phyloP scores from a whole-genome alignment of 306 rosid species.

The Hippophae tibetana region DNA sequence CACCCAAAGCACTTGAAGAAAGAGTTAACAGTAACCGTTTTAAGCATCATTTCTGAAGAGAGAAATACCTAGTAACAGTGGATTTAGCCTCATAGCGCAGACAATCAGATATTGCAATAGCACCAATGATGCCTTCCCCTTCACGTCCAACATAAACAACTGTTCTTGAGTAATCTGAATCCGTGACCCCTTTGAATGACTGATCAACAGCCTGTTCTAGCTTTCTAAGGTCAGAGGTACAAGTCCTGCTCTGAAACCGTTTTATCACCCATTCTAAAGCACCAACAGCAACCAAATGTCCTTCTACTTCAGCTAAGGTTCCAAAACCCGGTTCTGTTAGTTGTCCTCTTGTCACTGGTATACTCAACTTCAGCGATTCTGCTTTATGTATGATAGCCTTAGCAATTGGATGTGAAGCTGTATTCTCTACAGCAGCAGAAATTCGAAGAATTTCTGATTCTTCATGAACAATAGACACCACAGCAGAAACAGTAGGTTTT shows the following conservation, averaged over 20 bases:
- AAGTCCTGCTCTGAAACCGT: slow-evolving; percentile 47
- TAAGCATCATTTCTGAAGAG: not conserved
- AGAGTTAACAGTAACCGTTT: not conserved
- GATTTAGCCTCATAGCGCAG: slow-evolving; percentile 76
- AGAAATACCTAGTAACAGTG: slow-evolving; percentile 54
- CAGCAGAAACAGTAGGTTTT: slow-evolving; percentile 72
- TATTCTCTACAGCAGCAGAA: slow-evolving; percentile 95
- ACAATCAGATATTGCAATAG: slow-evolving; percentile 75
- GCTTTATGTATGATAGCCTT: slow-evolving; percentile 76
- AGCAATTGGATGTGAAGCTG: slow-evolving; percentile 97
- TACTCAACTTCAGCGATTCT: slow-evolving; percentile 56
- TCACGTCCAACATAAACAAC: slow-evolving; percentile 89
- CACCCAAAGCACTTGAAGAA: not conserved
- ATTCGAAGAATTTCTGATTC: slow-evolving; percentile 71
- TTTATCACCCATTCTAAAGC: slow-evolving; percentile 64
- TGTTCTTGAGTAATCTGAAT: slow-evolving; percentile 62
- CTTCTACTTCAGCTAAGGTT: slow-evolving; percentile 78
- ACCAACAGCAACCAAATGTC: slow-evolving; percentile 81
- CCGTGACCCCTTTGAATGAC: slow-evolving; percentile 35
- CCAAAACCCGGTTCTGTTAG: slow-evolving; percentile 91
- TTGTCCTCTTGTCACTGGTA: slow-evolving; percentile 66
- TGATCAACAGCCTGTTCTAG: slow-evolving; percentile 45
- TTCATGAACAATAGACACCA: slow-evolving; percentile 49
- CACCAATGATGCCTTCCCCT: slow-evolving; percentile 88
- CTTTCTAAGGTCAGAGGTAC: slow-evolving; percentile 37